Base-by-base conservation (phyloP, 1,284 basidiomycete genomes). In the Flammula alnicola region DNA sequence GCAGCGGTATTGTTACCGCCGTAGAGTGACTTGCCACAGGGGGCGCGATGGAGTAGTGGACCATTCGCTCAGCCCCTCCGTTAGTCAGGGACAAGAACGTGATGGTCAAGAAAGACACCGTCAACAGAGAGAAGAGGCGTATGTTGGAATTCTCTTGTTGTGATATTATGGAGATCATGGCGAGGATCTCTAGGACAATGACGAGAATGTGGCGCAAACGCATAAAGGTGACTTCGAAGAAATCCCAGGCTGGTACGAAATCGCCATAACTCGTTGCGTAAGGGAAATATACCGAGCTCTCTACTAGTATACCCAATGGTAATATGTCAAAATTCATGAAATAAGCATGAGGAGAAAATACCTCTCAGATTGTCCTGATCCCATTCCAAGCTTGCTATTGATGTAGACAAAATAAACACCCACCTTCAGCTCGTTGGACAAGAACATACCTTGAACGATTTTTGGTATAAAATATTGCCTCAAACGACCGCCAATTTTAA, bases 391-490 rank as follows among this genome's bases (percentile, higher is more conserved):
- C 51, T 57, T 10, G 56, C 64, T 66, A 22, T 44, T 23, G 11
- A 22, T 14, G 8, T 10, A 30, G 11, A 22, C 23, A 11, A 11
- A n/a, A 22, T 17, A 22, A 5, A 5, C 20, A 10, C 20, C 20
- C 4, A 11, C 19, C 20, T 14, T 39, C 36, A 38, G 9, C 25
- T 20, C 10, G 27, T 16, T 20, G 9, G 3, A 25, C 22, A 29
- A 22, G n/a, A 20, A 30, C 53, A 23, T 51, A 74, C 76, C 71
- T 55, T 56, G 48, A 12, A 66, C 72, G 8, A 77, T 45, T 35
- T 56, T 59, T 0, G 75, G 76, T 10, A 72, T 51, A 44, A 74
- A 74, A 44, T 72, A 57, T 2, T 60, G 57, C 36, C 71, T 66
- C 3, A 76, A 57, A 37, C 64, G 62, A 2, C 63, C 65, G 11